A percentile compares a stretch with the other conserved stretches of the same genome.
Conservation (phyloP, 495 filamentous ascomycete species). For the Neurospora pannonica region DNA sequence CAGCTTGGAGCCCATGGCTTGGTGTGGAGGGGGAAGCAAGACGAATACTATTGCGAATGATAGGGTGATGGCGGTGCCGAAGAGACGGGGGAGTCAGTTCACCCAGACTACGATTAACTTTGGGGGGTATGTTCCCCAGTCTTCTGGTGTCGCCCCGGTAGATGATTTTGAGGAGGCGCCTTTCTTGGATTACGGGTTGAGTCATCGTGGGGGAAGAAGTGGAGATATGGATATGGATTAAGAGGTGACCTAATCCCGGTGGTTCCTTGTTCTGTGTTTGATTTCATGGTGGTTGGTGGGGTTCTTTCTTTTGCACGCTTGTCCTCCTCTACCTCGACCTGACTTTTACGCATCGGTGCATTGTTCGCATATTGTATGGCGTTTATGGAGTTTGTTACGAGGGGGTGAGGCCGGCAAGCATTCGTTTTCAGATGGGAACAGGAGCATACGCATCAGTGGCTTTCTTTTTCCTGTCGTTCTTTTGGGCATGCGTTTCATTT, state of each 20-base stretch:
- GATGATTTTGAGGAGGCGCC: conserved; percentile 45
- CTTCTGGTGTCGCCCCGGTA: background rate
- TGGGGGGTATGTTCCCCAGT: background rate
- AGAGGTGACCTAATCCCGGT: background rate
- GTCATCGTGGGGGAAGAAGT: background rate
- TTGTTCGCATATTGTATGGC: background rate
- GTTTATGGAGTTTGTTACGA: conserved; percentile 2
- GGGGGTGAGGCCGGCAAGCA: background rate
- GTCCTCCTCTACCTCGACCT: background rate
- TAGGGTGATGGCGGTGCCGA: conserved; percentile 33
- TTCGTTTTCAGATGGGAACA: background rate
- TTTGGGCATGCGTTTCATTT: background rate
- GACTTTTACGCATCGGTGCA: background rate
- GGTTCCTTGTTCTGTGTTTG: background rate
- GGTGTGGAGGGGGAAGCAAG: conserved; percentile 3
- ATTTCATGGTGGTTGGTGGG: background rate
- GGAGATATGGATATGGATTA: conserved; percentile 14
- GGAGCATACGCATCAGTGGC: background rate
- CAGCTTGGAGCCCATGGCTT: conserved; percentile 19
- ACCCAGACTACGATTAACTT: background rate
- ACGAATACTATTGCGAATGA: conserved; percentile 1
- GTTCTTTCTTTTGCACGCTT: background rate
- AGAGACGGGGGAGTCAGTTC: conserved; percentile 6
- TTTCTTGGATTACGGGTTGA: conserved; percentile 34
- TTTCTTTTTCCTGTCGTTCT: background rate